A percentile compares a stretch with the other conserved stretches of the same genome.
Evolutionary conservation across 2,329 filamentous ascomycete genomes (phyloP).

Genomic region (Knoxdaviesia capensis): DNA sequence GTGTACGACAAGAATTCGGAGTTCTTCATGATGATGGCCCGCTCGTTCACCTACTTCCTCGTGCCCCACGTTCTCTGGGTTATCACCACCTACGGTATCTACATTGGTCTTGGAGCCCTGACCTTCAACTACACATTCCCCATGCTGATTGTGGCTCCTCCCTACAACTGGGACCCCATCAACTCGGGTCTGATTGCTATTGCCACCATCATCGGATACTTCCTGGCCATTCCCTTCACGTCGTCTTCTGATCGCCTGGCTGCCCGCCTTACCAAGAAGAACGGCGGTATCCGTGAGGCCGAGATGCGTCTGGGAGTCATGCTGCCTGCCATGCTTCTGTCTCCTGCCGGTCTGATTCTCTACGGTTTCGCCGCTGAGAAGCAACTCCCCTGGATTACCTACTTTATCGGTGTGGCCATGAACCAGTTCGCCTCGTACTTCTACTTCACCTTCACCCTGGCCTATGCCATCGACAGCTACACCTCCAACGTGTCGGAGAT

Average conservation of each 20-base stretch:
- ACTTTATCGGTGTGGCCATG: conserved; percentile 28
- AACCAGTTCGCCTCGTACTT: conserved; percentile 29
- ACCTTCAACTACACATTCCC: conserved; percentile 30
- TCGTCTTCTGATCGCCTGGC: conserved; percentile 20
- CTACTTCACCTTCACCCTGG: conserved; percentile 36
- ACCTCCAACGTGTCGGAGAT: conserved; percentile 39
- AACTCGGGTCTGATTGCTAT: conserved; percentile 21
- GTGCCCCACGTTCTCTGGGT: conserved; percentile 29
- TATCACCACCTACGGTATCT: conserved; percentile 18
- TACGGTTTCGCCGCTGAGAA: conserved; percentile 18
- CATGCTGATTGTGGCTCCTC: conserved; percentile 20
- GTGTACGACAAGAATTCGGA: conserved; percentile 18
- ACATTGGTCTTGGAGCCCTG: conserved; percentile 17
- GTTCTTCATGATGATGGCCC: conserved; percentile 23
- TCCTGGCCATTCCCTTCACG: conserved; percentile 22
- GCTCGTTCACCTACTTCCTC: conserved; percentile 24
- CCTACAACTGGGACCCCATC: conserved; percentile 23
- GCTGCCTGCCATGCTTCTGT: conserved; percentile 16
- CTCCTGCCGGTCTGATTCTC: conserved; percentile 20
- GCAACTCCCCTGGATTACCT: conserved; percentile 22
- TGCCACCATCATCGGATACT: conserved; percentile 12
- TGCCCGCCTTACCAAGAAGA: conserved; percentile 20
- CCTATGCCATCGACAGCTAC: conserved; percentile 40
- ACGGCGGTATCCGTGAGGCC: conserved; percentile 24
- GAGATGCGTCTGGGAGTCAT: conserved; percentile 23